Evolutionary conservation across 2,329 filamentous ascomycete species (phyloP).

Genomic region (Diaporthe longicolla): DNA sequence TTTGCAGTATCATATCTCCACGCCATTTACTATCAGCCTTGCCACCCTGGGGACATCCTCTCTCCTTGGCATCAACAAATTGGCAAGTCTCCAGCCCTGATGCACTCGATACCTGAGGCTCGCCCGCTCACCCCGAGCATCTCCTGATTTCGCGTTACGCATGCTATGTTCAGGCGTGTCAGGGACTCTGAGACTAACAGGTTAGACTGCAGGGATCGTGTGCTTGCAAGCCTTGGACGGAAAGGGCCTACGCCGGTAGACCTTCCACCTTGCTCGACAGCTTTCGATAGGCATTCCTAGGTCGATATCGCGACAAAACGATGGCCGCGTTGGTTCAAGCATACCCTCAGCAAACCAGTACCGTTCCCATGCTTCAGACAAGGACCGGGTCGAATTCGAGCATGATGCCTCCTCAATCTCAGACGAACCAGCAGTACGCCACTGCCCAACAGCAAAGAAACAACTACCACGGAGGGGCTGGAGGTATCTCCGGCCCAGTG

Average conservation of each 20-base stretch:
- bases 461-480: slow-evolving; percentile 66
- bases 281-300: slow-evolving; percentile 43
- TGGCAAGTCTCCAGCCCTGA: slow-evolving; percentile 39
- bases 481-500: slow-evolving; percentile 57
- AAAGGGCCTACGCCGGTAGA: slow-evolving; percentile 16
- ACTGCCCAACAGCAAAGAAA: slow-evolving; percentile 61
- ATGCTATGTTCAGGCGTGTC: not conserved
- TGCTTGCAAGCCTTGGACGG: slow-evolving; percentile 19
- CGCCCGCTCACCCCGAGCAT: not conserved
- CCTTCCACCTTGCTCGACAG: slow-evolving; percentile 40
- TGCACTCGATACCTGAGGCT: not conserved
- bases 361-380: slow-evolving; percentile 82
- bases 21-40: slow-evolving; percentile 36
- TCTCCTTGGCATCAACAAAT: slow-evolving; percentile 33
- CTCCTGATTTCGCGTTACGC: not conserved
- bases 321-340: slow-evolving; percentile 91
- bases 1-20: slow-evolving; percentile 51
- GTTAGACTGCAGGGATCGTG: slow-evolving; percentile 3
- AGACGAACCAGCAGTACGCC: slow-evolving; percentile 66
- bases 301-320: slow-evolving; percentile 54
- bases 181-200: slow-evolving; percentile 14
- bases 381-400: slow-evolving; percentile 76
- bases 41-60: slow-evolving; percentile 30
- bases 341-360: slow-evolving; percentile 81
- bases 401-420: slow-evolving; percentile 68